Conservation (phyloP, 805 yeast genomes). For the Cyberlindnera lachancei region DNA sequence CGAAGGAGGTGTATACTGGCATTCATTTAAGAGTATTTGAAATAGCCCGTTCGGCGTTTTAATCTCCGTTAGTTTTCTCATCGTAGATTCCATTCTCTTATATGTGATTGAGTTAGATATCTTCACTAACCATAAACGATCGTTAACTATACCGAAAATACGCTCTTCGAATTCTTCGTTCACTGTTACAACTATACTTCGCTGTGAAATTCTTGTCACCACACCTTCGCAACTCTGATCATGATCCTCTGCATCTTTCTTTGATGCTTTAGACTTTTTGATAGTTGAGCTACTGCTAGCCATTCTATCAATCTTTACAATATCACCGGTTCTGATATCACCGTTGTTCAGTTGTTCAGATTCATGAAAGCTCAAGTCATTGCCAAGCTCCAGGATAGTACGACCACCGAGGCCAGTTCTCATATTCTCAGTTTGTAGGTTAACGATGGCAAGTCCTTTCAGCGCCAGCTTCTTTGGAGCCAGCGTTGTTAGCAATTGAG, state of each 20-base stretch:
- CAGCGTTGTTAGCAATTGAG: constrained; percentile 34
- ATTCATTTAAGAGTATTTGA: constrained; percentile 15
- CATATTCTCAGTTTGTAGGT: constrained; percentile 51
- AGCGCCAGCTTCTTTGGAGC: constrained; percentile 61
- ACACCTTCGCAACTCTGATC: constrained; percentile 49
- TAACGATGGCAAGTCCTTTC: constrained; percentile 69
- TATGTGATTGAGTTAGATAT: constrained; percentile 61
- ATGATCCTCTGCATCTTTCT: constrained; percentile 14
- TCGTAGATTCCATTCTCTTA: constrained; percentile 70
- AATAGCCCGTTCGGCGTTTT: constrained; percentile 4
- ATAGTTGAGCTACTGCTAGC: too few relatives aligned
- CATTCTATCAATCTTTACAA: constrained; percentile 51
- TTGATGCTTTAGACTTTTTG: constrained; percentile 12
- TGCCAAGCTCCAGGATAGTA: constrained; percentile 51
- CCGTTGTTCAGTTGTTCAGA: constrained; percentile 36
- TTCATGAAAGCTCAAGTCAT: constrained; percentile 40
- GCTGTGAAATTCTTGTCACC: constrained; percentile 44
- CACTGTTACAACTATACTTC: constrained; percentile 48
- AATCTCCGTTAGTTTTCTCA: constrained; percentile 53
- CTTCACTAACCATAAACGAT: constrained; percentile 52
- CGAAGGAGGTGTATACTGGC: constrained; percentile 26
- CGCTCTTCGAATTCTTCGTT: constrained; percentile 49
- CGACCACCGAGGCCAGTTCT: constrained; percentile 79
- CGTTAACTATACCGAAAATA: constrained; percentile 35
- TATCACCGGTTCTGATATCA: constrained; percentile 66